Percentiles rank a stretch among this genome's conserved stretches.
Evolutionary conservation across 2,329 filamentous ascomycete genomes (phyloP).

Genomic region (Phyllosticta paracitricarpa): DNA sequence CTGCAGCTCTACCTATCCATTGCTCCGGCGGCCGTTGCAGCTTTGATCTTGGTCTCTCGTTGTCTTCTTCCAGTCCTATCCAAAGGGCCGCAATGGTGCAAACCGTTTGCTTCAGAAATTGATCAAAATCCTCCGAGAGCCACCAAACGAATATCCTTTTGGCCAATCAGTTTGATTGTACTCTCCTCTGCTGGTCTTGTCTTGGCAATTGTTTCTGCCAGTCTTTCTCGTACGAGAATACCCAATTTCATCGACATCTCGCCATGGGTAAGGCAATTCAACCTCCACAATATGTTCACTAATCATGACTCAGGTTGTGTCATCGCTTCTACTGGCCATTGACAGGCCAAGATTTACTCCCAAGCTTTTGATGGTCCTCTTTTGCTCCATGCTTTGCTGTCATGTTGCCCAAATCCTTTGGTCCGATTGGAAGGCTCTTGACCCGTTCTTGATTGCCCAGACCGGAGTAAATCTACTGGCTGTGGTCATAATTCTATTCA

Average conservation of each 20-base stretch:
- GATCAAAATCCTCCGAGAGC: neutral
- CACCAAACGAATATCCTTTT: neutral
- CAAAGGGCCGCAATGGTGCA: neutral
- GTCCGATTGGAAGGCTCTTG: conserved; percentile 12
- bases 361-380: conserved; percentile 30
- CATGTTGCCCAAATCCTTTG: conserved; percentile 17
- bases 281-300: neutral
- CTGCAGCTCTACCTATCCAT: neutral
- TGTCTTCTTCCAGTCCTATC: neutral
- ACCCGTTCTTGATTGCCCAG: conserved; percentile 26
- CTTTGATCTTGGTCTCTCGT: neutral
- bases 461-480: conserved; percentile 20
- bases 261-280: conserved; percentile 2
- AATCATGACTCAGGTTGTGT: conserved; percentile 21
- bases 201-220: neutral
- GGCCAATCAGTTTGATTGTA: conserved; percentile 2
- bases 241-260: neutral
- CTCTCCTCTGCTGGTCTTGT: neutral
- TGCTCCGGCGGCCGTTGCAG: neutral
- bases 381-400: conserved; percentile 24
- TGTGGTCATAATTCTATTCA: conserved; percentile 48
- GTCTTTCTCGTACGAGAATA: neutral
- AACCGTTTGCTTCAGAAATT: neutral
- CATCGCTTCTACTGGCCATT: conserved; percentile 25
- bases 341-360: conserved; percentile 34